Base-by-base conservation (phyloP, 805 yeast species). In the Aciculoconidium aculeatum region DNA sequence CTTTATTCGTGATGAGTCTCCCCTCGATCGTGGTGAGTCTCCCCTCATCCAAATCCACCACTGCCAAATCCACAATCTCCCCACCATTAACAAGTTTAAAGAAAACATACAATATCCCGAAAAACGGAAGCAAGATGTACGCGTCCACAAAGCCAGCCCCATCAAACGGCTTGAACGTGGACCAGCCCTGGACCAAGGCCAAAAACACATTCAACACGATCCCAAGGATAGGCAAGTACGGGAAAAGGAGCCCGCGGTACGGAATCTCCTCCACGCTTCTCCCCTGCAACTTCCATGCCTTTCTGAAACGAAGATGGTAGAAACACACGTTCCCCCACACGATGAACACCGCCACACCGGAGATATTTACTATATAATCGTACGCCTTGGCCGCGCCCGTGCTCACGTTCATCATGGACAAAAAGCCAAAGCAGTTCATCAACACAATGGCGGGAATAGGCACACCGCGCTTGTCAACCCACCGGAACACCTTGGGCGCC, bases 171-270 rank as follows among this genome's bases (percentile, higher is more conserved):
- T 65, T 62, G 35, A 78, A 69, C 21, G 69, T 60, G 2, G 78
- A 59, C 82, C 83, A 78, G 5, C 84, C 82, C 50, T 78, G 85
- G 15, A 78, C 68, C 17, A 77, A 47, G 3, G 72, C 77, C 34
- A 78, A 54, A 32, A 78, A 66, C 2, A 65, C 37, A 44, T 72
- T 76, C 27, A 73, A 56, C 3, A 57, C 37, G 6, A 78, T 50
- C 7, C 80, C 77, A 20, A 67, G 45, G 12, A 59, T 55, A 2
- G 80, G 73, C 13, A 66, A 52, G 39, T 47, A 52, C 2, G 86
- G 86, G 47, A 58, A 75, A 45, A 66, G 56, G 26, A 52, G 39
- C 1, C 63, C 66, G 32, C 48, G 53, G 45, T 47, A 62, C 1
- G 65, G 63, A 17, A 62, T 44, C 6, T 55, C 61, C 17, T 44